Evolutionary conservation across 2,329 filamentous ascomycete species (phyloP).

Genomic region (Ampelomyces quisqualis): DNA sequence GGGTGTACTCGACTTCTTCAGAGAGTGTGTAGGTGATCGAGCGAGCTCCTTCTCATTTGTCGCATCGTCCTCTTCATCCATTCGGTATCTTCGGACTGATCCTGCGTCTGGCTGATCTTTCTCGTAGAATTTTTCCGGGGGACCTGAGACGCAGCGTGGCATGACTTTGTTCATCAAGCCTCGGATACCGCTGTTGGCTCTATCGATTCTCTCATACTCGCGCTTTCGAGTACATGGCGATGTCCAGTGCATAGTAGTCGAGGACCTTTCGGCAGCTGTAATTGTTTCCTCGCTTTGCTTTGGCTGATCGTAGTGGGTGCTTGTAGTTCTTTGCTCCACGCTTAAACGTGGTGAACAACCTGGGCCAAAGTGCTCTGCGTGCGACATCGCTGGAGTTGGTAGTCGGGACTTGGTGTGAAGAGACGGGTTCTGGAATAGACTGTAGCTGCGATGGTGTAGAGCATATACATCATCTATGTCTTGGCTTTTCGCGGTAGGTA

Average conservation of each 20-base stretch:
- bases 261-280: conserved; percentile 9
- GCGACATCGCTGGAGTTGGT: conserved; percentile 26
- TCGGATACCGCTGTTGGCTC: conserved; percentile 40
- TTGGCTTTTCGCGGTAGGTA: conserved; percentile 24
- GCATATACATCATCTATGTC: conserved; percentile 45
- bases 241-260: conserved; percentile 43
- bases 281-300: conserved; percentile 23
- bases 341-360: conserved; percentile 18
- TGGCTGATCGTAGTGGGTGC: conserved; percentile 10
- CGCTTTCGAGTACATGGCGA: conserved; percentile 37
- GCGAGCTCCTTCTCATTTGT: conserved; percentile 23
- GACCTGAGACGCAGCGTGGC: conserved; percentile 38
- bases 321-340: conserved; percentile 16
- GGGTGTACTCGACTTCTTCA: conserved; percentile 12
- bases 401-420: conserved; percentile 26
- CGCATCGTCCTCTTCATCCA: conserved; percentile 32
- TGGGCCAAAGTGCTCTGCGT: conserved; percentile 13
- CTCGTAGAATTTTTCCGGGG: conserved; percentile 40
- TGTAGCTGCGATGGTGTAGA: conserved; percentile 44
- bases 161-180: conserved; percentile 35
- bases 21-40: conserved; percentile 13
- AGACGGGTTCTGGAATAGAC: conserved; percentile 37
- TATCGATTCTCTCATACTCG: conserved; percentile 43
- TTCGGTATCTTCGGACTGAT: conserved; percentile 42
- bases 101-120: conserved; percentile 39